Percentiles rank a stretch among this genome's conserved stretches.
Evolutionary conservation across 192 early-diverging fungal genomes (phyloP).

Genomic region (Entophlyctis luteolus): DNA sequence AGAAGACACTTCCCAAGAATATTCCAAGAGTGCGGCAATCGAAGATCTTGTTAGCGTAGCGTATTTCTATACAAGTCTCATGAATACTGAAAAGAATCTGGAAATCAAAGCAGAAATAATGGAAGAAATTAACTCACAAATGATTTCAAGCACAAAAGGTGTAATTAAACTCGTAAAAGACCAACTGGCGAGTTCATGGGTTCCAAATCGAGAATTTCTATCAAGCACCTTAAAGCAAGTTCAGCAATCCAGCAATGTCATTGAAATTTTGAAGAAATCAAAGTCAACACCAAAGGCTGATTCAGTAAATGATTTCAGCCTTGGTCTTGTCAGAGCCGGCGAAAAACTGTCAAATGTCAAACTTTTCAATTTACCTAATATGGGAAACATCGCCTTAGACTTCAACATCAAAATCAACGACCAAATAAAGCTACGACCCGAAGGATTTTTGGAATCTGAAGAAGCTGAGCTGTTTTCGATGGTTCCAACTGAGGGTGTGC

Average conservation of each 20-base stretch:
- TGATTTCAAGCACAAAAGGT: slow-evolving; percentile 40
- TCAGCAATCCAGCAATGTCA: slow-evolving; percentile 44
- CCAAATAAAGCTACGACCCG: slow-evolving; percentile 32
- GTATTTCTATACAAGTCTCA: slow-evolving; percentile 31
- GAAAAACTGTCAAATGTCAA: slow-evolving; percentile 35
- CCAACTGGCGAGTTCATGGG: slow-evolving; percentile 46
- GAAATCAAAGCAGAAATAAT: slow-evolving; percentile 29
- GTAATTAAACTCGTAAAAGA: slow-evolving; percentile 53
- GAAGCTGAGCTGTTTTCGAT: slow-evolving; percentile 35
- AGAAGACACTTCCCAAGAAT: too few relatives aligned
- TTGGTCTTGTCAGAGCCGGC: slow-evolving; percentile 45
- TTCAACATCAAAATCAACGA: slow-evolving; percentile 36
- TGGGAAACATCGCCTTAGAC: slow-evolving; percentile 52
- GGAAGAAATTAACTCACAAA: slow-evolving; percentile 29
- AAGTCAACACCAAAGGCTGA: slow-evolving; percentile 24
- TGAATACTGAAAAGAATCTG: slow-evolving; percentile 14
- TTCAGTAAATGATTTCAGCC: slow-evolving; percentile 41
- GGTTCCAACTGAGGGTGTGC: slow-evolving; percentile 37
- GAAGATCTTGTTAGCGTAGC: slow-evolving; percentile 39
- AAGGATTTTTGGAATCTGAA: slow-evolving; percentile 17
- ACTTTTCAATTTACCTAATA: slow-evolving; percentile 53
- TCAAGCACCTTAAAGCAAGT: slow-evolving; percentile 37
- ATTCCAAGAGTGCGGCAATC: too few relatives aligned
- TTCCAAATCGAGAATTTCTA: slow-evolving; percentile 52
- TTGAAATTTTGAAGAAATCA: slow-evolving; percentile 33